A percentile compares a stretch with the other conserved stretches of the same genome.
phyloP scores from a whole-genome alignment of 2,329 filamentous ascomycete genomes.

The Alternaria solani region DNA sequence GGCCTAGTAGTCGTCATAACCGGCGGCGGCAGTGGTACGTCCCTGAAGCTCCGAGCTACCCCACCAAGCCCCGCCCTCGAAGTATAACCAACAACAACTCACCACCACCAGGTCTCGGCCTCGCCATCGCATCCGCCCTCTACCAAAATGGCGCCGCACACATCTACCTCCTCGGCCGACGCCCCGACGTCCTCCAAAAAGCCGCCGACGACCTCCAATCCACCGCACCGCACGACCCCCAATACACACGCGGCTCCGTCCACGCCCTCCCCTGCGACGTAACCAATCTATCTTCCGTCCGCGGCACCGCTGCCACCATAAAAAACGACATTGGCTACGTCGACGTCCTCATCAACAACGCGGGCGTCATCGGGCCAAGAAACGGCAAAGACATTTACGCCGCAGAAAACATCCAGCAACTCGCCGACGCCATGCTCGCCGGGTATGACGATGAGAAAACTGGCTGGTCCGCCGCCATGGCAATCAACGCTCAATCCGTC shows the following conservation, averaged over 20 bases:
- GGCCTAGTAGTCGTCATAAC: conserved; percentile 53
- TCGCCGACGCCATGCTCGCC: conserved; percentile 53
- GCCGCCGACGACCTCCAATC: conserved; percentile 48
- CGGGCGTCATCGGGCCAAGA: conserved; percentile 58
- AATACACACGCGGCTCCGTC: conserved; percentile 35
- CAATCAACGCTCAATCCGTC: conserved; percentile 57
- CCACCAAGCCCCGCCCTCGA: conserved; percentile 39
- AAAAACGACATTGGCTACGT: conserved; percentile 56
- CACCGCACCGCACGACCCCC: conserved; percentile 37
- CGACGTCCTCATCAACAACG: conserved; percentile 63
- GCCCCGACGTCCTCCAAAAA: conserved; percentile 51
- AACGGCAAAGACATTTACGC: conserved; percentile 53
- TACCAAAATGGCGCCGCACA: conserved; percentile 52
- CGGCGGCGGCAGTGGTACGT: conserved; percentile 53
- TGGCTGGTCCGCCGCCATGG: conserved; percentile 49
- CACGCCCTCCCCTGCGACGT: conserved; percentile 56
- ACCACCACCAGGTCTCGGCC: conserved; percentile 45
- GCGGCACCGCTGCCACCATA: conserved; percentile 53
- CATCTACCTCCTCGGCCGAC: conserved; percentile 57
- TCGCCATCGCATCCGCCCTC: conserved; percentile 54
- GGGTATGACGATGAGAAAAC: conserved; percentile 25
- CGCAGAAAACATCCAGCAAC: conserved; percentile 54
- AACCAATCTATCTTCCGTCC: conserved; percentile 53
- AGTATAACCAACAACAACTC: conserved; percentile 4
- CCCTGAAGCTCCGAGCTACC: conserved; percentile 30